Evolutionary conservation across 2,329 filamentous ascomycete genomes (phyloP).

Genomic region (Hypocreales sp.): DNA sequence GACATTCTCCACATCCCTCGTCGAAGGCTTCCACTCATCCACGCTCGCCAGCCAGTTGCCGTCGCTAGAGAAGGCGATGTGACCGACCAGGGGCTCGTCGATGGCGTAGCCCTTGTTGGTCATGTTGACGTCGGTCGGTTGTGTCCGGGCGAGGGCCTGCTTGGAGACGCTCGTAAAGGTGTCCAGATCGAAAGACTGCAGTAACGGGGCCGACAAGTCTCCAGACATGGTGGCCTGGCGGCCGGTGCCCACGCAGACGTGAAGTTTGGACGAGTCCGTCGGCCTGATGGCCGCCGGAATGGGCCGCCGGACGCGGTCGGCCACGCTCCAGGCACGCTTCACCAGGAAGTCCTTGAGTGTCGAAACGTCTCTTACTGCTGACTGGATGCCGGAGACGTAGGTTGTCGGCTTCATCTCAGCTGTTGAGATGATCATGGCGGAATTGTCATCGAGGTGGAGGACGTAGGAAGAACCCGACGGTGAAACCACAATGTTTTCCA

Average conservation of each 20-base stretch:
- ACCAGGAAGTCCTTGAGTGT: slow-evolving; percentile 37
- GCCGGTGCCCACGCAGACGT: slow-evolving; percentile 51
- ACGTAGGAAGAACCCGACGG: slow-evolving; percentile 66
- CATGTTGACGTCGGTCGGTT: slow-evolving; percentile 66
- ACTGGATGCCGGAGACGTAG: slow-evolving; percentile 73
- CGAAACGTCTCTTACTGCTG: slow-evolving; percentile 32
- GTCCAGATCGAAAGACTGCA: slow-evolving; percentile 81
- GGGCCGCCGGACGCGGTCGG: slow-evolving; percentile 26
- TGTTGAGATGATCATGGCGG: slow-evolving; percentile 77
- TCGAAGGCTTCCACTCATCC: slow-evolving; percentile 75
- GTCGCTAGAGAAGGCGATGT: slow-evolving; percentile 62
- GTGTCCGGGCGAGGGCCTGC: slow-evolving; percentile 79
- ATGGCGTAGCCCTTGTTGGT: slow-evolving; percentile 57
- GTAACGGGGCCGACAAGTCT: slow-evolving; percentile 35
- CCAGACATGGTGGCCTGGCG: slow-evolving; percentile 39
- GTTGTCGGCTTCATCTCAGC: slow-evolving; percentile 73
- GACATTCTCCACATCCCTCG: slow-evolving; percentile 44
- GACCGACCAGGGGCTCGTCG: slow-evolving; percentile 61
- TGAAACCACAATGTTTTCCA: slow-evolving; percentile 76
- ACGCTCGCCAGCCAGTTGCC: slow-evolving; percentile 84
- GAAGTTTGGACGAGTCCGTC: slow-evolving; percentile 43
- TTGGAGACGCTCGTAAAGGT: slow-evolving; percentile 64
- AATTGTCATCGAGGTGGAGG: slow-evolving; percentile 81
- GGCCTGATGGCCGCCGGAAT: slow-evolving; percentile 51
- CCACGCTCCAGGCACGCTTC: slow-evolving; percentile 30